phyloP scores from a whole-genome alignment of 73 alveolate genomes.

The Halteria grandinella region DNA sequence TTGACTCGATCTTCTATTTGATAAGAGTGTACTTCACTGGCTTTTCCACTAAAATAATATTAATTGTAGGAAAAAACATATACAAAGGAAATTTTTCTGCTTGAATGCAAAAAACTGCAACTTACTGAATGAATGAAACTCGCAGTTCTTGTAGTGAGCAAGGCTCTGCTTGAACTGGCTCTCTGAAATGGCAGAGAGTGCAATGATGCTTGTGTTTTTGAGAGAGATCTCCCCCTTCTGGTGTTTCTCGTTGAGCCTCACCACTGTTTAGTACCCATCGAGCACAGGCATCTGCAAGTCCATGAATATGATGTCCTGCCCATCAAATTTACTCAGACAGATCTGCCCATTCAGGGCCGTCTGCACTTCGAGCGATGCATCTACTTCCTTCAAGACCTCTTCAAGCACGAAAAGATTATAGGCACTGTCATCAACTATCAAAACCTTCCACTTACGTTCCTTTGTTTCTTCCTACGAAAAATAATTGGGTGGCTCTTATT shows the following conservation, averaged over 20 bases:
- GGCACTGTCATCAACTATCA: constrained; percentile 13
- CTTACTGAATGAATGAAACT: constrained; percentile 18
- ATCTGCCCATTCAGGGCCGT: constrained; percentile 1
- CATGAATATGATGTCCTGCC: constrained; percentile 12
- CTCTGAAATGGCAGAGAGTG: background rate
- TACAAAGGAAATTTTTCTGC: too few species aligned
- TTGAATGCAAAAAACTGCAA: background rate
- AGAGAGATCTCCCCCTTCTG: background rate
- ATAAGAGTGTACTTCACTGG: too few species aligned
- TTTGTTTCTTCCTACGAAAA: background rate
- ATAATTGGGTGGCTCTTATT: background rate
- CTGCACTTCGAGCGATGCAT: background rate
- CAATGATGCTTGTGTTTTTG: background rate
- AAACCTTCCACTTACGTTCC: background rate
- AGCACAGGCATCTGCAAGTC: constrained; percentile 52
- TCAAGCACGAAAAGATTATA: constrained; percentile 13
- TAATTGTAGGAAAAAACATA: too few species aligned
- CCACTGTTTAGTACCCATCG: constrained; percentile 19
- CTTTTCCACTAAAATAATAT: constrained; percentile 30
- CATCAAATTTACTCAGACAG: background rate
- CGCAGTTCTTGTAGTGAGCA: background rate
- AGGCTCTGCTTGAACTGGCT: background rate
- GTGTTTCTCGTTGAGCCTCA: background rate
- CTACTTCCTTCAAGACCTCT: constrained; percentile 11
- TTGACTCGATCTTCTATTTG: too few species aligned